A percentile compares a stretch with the other conserved stretches of the same genome.
Evolutionary conservation across 1,284 basidiomycete genomes (phyloP).

Genomic region (Xerocomus minutiporus): DNA sequence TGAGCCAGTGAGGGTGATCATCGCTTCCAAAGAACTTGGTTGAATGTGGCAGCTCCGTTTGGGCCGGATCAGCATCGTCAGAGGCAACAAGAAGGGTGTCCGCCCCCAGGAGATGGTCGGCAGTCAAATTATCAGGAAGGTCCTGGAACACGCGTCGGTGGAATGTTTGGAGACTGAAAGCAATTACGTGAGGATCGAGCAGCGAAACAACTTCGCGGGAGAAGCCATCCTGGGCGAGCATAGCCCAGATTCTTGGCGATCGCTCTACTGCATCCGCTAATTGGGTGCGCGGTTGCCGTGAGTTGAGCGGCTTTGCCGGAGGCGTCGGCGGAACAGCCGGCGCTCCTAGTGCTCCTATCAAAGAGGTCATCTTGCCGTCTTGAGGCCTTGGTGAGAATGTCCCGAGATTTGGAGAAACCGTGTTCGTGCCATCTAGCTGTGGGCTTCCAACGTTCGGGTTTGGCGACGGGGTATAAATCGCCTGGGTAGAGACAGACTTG

Average conservation of each 20-base stretch:
- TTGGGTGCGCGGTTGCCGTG: slow-evolving; percentile 25
- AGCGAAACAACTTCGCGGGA: slow-evolving; percentile 59
- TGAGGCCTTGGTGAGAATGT: slow-evolving; percentile 61
- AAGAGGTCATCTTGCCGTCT: slow-evolving; percentile 41
- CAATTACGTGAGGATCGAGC: slow-evolving; percentile 54
- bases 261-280: slow-evolving; percentile 22
- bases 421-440: slow-evolving; percentile 4
- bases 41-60: slow-evolving; percentile 17
- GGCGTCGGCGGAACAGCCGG: slow-evolving; percentile 9
- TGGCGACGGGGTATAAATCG: slow-evolving; percentile 47
- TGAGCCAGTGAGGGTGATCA: slow-evolving; percentile 73
- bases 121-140: slow-evolving; percentile 47
- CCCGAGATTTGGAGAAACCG: slow-evolving; percentile 43
- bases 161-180: slow-evolving; percentile 55
- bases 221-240: slow-evolving; percentile 60
- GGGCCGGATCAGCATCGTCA: slow-evolving; percentile 8
- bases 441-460: slow-evolving; percentile 37
- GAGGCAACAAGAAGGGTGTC: slow-evolving; percentile 14
- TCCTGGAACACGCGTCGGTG: slow-evolving; percentile 50
- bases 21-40: slow-evolving; percentile 60
- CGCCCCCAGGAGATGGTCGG: slow-evolving; percentile 40
- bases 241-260: slow-evolving; percentile 36
- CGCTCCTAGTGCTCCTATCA: slow-evolving; percentile 43
- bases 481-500: slow-evolving; percentile 49
- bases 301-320: slow-evolving; percentile 15